A percentile compares a stretch with the other conserved stretches of the same genome.
Conservation (phyloP, 148 eudicot species). For the Salicornia ramosissima region DNA sequence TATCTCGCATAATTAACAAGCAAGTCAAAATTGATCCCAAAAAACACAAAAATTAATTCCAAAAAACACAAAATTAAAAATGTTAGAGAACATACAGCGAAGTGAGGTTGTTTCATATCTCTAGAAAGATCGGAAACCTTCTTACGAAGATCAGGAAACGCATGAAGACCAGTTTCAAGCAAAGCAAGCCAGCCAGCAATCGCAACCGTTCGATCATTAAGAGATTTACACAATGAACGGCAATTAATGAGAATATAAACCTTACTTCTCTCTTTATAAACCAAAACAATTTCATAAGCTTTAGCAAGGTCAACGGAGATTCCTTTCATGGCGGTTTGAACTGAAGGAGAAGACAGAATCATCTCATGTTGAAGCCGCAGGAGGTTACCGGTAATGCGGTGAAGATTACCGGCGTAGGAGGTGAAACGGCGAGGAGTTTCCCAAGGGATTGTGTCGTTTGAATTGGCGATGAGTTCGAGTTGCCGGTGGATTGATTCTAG, state of each 20-base stretch:
- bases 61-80: not conserved
- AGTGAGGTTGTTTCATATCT: conserved; percentile 62
- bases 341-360: conserved; percentile 32
- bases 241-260: conserved; percentile 52
- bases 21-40: not conserved
- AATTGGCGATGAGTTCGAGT: conserved; percentile 30
- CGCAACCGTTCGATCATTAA: conserved; percentile 45
- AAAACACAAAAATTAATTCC: not conserved
- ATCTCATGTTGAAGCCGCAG: conserved; percentile 22
- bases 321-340: conserved; percentile 48
- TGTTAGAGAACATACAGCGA: conserved; percentile 27
- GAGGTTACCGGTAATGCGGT: conserved; percentile 35
- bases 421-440: conserved; percentile 48
- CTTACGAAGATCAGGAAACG: conserved; percentile 38
- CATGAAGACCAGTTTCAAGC: conserved; percentile 38
- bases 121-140: conserved; percentile 53
- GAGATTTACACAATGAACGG: conserved; percentile 30
- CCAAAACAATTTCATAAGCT: conserved; percentile 34
- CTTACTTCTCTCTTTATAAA: conserved; percentile 46
- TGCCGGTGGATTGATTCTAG: conserved; percentile 24
- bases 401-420: conserved; percentile 41
- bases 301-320: conserved; percentile 40
- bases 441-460: conserved; percentile 32
- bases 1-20: not conserved
- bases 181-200: conserved; percentile 68